Conservation (phyloP, 2,329 filamentous ascomycete species). For the Phoma sp. region DNA sequence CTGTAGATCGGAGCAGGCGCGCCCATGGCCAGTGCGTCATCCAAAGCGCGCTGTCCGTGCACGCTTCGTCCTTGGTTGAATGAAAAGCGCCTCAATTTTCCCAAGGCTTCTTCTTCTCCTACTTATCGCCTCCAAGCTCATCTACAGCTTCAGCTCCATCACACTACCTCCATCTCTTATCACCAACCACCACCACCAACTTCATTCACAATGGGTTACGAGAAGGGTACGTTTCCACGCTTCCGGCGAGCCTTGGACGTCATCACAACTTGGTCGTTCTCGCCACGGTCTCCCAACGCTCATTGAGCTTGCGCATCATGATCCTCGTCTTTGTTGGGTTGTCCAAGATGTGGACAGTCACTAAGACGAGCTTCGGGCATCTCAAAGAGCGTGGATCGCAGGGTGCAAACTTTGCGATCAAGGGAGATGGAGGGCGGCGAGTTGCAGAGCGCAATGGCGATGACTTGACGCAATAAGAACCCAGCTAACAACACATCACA, state of each 20-base stretch:
- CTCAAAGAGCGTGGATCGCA: conserved; percentile 21
- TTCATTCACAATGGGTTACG: conserved; percentile 49
- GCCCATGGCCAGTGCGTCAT: conserved; percentile 8
- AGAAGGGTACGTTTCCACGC: conserved; percentile 44
- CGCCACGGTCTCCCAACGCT: conserved; percentile 21
- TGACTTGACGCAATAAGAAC: conserved; percentile 5
- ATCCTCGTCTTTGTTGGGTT: conserved; percentile 8
- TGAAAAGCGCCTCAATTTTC: conserved; percentile 22
- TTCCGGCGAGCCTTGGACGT: conserved; percentile 31
- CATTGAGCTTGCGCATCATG: conserved; percentile 35
- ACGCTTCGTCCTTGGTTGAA: conserved; percentile 30
- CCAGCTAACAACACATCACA: conserved; percentile 50
- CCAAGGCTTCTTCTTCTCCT: conserved; percentile 18
- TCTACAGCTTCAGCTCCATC: conserved; percentile 20
- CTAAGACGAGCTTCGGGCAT: conserved; percentile 6
- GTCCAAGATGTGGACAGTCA: conserved; percentile 4
- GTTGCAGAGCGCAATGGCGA: conserved; percentile 13
- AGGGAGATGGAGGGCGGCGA: conserved; percentile 23
- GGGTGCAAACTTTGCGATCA: conserved; percentile 36
- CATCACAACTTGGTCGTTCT: conserved; percentile 32
- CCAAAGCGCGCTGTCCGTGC: conserved; percentile 12
- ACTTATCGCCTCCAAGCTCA: conserved; percentile 15
- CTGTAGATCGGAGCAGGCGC: conserved; percentile 1
- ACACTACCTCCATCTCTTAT: conserved; percentile 22
- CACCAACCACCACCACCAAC: conserved; percentile 23